phyloP scores from a whole-genome alignment of 768 basidiomycete genomes.

The Clitopilus passeckerianus region DNA sequence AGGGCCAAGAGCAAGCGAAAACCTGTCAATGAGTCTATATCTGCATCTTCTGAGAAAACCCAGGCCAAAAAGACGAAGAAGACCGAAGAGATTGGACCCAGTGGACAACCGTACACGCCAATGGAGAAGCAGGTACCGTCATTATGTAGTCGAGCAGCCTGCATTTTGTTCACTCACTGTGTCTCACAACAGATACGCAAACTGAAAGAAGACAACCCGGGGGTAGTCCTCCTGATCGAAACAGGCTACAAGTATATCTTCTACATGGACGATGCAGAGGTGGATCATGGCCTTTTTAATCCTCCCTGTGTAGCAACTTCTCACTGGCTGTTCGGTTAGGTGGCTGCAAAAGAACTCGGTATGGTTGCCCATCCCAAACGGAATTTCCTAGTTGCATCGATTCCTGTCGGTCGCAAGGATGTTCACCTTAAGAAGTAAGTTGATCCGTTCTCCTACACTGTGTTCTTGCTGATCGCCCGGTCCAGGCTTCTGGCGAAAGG shows the following conservation, averaged over 20 bases:
- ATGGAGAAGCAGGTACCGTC: conserved; percentile 60
- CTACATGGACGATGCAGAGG: conserved; percentile 82
- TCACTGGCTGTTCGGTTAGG: conserved; percentile 29
- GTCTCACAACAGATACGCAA: conserved; percentile 36
- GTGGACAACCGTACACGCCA: conserved; percentile 70
- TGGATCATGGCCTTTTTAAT: conserved; percentile 15
- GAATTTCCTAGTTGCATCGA: conserved; percentile 71
- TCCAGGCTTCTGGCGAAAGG: conserved; percentile 69
- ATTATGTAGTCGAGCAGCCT: no score
- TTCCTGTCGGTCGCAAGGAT: conserved; percentile 64
- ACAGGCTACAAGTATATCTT: conserved; percentile 84
- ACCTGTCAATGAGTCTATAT: neutral
- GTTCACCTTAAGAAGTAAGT: conserved; percentile 73
- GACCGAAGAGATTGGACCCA: conserved; percentile 51
- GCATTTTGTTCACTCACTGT: no score
- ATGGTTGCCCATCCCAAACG: conserved; percentile 69
- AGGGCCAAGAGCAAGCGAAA: conserved; percentile 26
- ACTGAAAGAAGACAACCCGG: conserved; percentile 62
- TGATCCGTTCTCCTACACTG: neutral
- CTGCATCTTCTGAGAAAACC: conserved; percentile 8
- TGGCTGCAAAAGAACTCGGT: conserved; percentile 72
- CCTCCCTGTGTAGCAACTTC: conserved; percentile 1
- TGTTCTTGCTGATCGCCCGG: conserved; percentile 1
- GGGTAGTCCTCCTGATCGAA: conserved; percentile 71
- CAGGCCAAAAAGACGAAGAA: conserved; percentile 26